These are phyloP conservation scores for Diplocarpon mali DNA, from an alignment of 2,329 filamentous ascomycete genomes.

Conservation along the genomic window DNA sequence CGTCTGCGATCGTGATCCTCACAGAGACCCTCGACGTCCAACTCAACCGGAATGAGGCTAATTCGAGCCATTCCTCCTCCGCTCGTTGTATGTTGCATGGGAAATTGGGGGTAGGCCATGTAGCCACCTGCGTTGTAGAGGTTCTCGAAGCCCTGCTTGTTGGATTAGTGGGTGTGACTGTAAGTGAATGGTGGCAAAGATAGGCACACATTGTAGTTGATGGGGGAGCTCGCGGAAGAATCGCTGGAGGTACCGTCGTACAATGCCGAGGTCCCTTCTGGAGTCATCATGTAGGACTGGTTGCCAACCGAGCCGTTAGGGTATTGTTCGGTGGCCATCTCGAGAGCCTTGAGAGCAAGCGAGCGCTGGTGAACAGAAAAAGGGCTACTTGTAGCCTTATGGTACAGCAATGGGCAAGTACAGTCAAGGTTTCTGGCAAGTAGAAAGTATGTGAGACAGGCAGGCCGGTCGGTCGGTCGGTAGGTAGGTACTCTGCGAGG, in stretches of 20 bases:
- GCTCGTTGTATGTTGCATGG: constrained; percentile 23
- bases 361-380: neutral
- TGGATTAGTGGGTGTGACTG: constrained; percentile 7
- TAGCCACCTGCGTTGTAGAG: constrained; percentile 20
- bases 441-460: too few species aligned
- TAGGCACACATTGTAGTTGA: constrained; percentile 23
- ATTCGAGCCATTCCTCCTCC: constrained; percentile 18
- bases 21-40: constrained; percentile 27
- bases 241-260: constrained; percentile 27
- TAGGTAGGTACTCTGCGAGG: too few species aligned
- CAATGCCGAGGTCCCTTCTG: constrained; percentile 19
- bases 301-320: constrained; percentile 13
- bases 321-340: constrained; percentile 21
- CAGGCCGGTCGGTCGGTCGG: too few species aligned
- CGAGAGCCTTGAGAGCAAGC: neutral
- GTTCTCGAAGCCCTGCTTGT: constrained; percentile 18
- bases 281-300: constrained; percentile 16
- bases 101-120: constrained; percentile 23
- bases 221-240: constrained; percentile 25
- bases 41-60: constrained; percentile 25
- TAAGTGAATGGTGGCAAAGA: neutral
- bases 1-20: constrained; percentile 27
- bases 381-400: too few species aligned
- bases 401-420: too few species aligned
- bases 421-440: neutral